Evolutionary conservation across 2,329 filamentous ascomycete species (phyloP).

Genomic region (Alternaria tenuissima): DNA sequence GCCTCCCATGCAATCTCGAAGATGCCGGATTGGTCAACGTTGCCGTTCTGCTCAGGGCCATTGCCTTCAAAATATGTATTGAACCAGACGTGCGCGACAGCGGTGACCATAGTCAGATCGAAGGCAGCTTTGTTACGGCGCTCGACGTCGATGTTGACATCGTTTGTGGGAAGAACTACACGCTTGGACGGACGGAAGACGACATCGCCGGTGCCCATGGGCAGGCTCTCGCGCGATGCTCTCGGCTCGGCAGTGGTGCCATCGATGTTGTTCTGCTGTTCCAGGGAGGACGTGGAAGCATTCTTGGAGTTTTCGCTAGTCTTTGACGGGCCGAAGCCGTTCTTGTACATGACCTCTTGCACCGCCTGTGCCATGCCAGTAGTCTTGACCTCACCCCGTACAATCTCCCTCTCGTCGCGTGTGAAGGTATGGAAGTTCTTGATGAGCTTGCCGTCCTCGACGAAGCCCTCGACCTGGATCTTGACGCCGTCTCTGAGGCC

Average conservation of each 20-base stretch:
- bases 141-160: slow-evolving; percentile 91
- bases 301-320: slow-evolving; percentile 30
- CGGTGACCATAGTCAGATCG: slow-evolving; percentile 85
- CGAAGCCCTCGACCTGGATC: slow-evolving; percentile 82
- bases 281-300: slow-evolving; percentile 27
- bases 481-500: slow-evolving; percentile 88
- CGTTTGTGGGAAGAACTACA: slow-evolving; percentile 78
- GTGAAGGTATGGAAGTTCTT: slow-evolving; percentile 83
- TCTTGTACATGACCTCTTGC: slow-evolving; percentile 55
- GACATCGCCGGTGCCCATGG: slow-evolving; percentile 71
- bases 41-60: slow-evolving; percentile 72
- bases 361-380: slow-evolving; percentile 56
- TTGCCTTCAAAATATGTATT: slow-evolving; percentile 91
- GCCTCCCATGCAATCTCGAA: slow-evolving; percentile 77
- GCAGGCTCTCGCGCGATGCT: slow-evolving; percentile 45
- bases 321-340: slow-evolving; percentile 41
- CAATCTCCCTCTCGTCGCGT: slow-evolving; percentile 73
- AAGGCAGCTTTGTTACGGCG: slow-evolving; percentile 80
- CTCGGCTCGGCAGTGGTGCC: slow-evolving; percentile 23
- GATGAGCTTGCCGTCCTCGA: slow-evolving; percentile 88
- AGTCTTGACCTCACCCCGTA: slow-evolving; percentile 63
- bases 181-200: slow-evolving; percentile 77
- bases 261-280: slow-evolving; percentile 27
- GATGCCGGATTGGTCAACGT: slow-evolving; percentile 72
- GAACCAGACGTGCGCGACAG: slow-evolving; percentile 96